These are phyloP conservation scores for Trypanosoma conorhini DNA, from an alignment of 208 protist genomes.

Conservation along the genomic window DNA sequence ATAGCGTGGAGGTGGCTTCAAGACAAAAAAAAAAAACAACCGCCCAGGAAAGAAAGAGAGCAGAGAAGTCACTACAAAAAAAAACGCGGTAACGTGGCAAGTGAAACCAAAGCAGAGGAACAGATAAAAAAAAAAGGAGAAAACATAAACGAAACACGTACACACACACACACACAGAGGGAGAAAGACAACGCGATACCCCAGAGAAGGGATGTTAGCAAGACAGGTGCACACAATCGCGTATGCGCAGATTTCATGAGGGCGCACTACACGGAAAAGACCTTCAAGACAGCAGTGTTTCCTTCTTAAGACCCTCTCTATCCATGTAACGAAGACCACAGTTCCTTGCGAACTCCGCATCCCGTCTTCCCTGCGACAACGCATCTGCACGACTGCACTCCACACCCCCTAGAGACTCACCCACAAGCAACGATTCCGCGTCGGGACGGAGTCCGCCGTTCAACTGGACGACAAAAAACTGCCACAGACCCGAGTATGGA, in stretches of 20 bases:
- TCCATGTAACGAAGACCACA: constrained; percentile 29
- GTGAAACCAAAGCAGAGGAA: not conserved
- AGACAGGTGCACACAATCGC: not conserved
- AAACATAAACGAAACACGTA: too few relatives aligned
- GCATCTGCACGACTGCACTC: not conserved
- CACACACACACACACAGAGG: not conserved
- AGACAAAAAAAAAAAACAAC: not conserved
- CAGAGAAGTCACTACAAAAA: not conserved
- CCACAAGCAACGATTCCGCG: constrained; percentile 50
- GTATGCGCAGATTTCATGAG: not conserved
- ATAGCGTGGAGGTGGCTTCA: too few relatives aligned
- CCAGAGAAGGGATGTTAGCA: not conserved
- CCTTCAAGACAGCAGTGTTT: constrained; percentile 17
- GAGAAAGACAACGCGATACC: not conserved
- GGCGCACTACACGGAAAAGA: constrained; percentile 1
- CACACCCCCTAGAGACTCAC: constrained; percentile 18
- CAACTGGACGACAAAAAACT: constrained; percentile 61
- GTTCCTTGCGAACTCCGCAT: constrained; percentile 28
- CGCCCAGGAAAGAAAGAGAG: not conserved
- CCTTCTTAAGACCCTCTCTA: constrained; percentile 10
- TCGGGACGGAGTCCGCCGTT: constrained; percentile 75
- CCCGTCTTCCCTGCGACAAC: constrained; percentile 5
- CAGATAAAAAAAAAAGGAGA: not conserved
- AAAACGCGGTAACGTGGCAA: not conserved
- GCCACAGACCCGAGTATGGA: constrained; percentile 57